Evolutionary conservation across 495 filamentous ascomycete species (phyloP).

Genomic region (Penicillium bialowiezense): DNA sequence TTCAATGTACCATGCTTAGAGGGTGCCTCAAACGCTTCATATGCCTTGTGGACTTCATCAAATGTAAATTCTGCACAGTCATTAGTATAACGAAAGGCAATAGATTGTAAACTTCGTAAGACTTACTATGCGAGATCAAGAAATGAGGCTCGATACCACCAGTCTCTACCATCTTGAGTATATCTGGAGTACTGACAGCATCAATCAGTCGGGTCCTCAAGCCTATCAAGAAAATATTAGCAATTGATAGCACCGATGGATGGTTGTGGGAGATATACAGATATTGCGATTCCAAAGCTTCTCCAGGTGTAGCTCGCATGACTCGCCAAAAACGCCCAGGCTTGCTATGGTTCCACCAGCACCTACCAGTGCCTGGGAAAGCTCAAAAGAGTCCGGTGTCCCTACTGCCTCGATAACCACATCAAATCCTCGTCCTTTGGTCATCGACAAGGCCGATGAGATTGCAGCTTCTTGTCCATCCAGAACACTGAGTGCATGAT

Average conservation of each 20-base stretch:
- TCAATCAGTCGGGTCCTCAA: constrained; percentile 5
- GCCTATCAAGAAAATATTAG: not conserved
- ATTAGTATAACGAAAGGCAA: no score
- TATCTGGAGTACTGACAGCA: not conserved
- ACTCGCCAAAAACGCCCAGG: constrained; percentile 46
- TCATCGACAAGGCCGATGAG: constrained; percentile 11
- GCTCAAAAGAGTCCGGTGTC: constrained; percentile 37
- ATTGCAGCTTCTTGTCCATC: not conserved
- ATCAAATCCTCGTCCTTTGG: constrained; percentile 45
- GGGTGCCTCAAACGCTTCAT: no score
- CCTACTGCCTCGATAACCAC: constrained; percentile 53
- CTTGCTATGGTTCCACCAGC: constrained; percentile 48
- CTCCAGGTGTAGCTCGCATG: constrained; percentile 36
- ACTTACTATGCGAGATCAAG: not conserved
- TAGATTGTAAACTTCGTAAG: no score
- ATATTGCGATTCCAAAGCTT: constrained; percentile 43
- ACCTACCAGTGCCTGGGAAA: constrained; percentile 45
- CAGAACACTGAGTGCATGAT: constrained; percentile 20
- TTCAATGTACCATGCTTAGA: no score
- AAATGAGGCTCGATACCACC: not conserved
- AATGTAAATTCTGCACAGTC: no score
- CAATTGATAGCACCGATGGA: no score
- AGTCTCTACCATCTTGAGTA: not conserved
- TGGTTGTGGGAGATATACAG: constrained; percentile 9
- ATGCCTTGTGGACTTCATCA: no score